These are phyloP conservation scores for Salix purpurea DNA, from an alignment of 345 rosid genomes.

Conservation along the genomic window DNA sequence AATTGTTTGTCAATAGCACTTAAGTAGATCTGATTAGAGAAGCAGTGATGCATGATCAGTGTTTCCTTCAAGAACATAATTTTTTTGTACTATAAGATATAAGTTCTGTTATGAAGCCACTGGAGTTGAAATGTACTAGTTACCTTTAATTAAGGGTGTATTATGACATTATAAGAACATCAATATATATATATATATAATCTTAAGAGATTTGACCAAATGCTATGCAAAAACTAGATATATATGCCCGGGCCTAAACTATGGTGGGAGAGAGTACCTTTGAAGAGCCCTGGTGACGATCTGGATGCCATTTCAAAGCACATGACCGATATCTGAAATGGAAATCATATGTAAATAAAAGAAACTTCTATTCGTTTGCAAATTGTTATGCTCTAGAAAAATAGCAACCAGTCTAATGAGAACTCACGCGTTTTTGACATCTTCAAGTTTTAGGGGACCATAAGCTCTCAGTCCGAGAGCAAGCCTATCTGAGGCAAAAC, in stretches of 20 bases:
- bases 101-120: not conserved
- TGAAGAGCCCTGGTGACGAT: slow-evolving; percentile 76
- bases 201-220: not conserved
- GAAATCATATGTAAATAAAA: not conserved
- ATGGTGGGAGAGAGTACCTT: slow-evolving; percentile 45
- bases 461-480: slow-evolving; percentile 72
- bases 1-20: not conserved
- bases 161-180: not conserved
- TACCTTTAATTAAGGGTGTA: not conserved
- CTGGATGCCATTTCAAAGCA: slow-evolving; percentile 94
- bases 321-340: slow-evolving; percentile 64
- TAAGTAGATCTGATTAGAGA: not conserved
- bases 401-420: not conserved
- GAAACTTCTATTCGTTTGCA: not conserved
- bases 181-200: too few relatives aligned
- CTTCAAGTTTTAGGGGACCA: slow-evolving; percentile 74
- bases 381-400: not conserved
- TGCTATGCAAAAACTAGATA: not conserved
- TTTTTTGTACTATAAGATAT: not conserved
- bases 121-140: not conserved
- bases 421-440: slow-evolving; percentile 82
- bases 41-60: not conserved
- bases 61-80: not conserved
- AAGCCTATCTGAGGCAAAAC: slow-evolving; percentile 56
- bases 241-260: not conserved